Conservation (phyloP, 306 rosid species). For the Spatholobus suberectus region DNA sequence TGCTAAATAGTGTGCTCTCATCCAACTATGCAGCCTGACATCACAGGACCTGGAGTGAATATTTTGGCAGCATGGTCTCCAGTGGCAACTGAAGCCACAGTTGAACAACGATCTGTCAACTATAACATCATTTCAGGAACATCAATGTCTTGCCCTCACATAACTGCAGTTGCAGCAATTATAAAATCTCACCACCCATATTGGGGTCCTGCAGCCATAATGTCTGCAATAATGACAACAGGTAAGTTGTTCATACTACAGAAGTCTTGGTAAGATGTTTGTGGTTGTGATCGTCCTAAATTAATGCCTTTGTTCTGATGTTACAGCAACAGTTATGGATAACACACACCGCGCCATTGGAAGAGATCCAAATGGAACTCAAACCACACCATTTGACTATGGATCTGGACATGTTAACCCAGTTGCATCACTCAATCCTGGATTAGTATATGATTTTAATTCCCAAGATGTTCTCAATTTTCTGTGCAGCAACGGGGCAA, state of each 20-base stretch:
- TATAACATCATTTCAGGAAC: conserved; percentile 75
- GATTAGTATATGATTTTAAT: conserved; percentile 64
- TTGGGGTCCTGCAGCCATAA: conserved; percentile 76
- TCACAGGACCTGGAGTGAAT: conserved; percentile 72
- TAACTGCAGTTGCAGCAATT: conserved; percentile 65
- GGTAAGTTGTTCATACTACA: conserved; percentile 38
- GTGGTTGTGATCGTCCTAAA: background rate
- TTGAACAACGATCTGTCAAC: conserved; percentile 51
- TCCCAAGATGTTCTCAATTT: conserved; percentile 64
- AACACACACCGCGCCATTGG: conserved; percentile 52
- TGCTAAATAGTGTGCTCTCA: conserved; percentile 2
- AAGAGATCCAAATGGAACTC: conserved; percentile 74
- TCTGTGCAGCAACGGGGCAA: conserved; percentile 69
- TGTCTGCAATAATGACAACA: conserved; percentile 71
- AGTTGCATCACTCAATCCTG: conserved; percentile 59
- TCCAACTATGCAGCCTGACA: conserved; percentile 65
- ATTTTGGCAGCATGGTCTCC: conserved; percentile 87
- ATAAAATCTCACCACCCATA: conserved; percentile 57
- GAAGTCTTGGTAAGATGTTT: conserved; percentile 23
- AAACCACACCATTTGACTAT: conserved; percentile 63
- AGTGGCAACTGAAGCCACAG: conserved; percentile 50
- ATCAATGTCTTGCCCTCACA: conserved; percentile 75
- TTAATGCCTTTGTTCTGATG: conserved; percentile 26
- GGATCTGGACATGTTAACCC: conserved; percentile 76
- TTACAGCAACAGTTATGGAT: conserved; percentile 59